Conservation (phyloP, 768 basidiomycete species). For the Coprinopsis sp. region DNA sequence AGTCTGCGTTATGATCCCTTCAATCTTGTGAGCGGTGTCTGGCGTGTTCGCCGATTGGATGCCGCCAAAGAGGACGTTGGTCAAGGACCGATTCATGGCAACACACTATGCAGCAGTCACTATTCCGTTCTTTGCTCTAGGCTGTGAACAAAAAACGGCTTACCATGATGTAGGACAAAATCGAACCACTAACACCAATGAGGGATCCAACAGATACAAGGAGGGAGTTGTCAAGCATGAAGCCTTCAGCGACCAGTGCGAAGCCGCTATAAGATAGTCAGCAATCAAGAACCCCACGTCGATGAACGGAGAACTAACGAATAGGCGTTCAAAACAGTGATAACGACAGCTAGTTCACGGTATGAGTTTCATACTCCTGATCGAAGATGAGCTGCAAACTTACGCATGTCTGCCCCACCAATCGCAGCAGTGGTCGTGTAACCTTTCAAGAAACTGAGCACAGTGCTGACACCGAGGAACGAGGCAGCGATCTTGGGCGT, state of each 20-base stretch:
- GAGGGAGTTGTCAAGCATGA: constrained; percentile 86
- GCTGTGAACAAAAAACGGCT: constrained; percentile 13
- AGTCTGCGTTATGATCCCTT: constrained; percentile 75
- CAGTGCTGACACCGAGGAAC: constrained; percentile 67
- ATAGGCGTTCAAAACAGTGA: constrained; percentile 87
- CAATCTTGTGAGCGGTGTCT: constrained; percentile 72
- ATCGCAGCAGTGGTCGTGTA: constrained; percentile 89
- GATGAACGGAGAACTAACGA: constrained; percentile 37
- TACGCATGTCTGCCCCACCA: constrained; percentile 92
- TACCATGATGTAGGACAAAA: constrained; percentile 91
- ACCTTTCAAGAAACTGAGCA: constrained; percentile 81
- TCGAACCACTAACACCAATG: constrained; percentile 88
- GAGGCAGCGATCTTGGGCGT: constrained; percentile 74
- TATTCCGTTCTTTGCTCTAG: neutral
- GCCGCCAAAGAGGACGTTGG: constrained; percentile 88
- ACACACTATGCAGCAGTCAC: constrained; percentile 55
- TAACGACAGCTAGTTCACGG: constrained; percentile 64
- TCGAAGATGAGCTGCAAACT: constrained; percentile 23
- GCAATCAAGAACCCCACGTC: neutral
- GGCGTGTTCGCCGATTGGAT: constrained; percentile 52
- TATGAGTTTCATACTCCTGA: constrained; percentile 10
- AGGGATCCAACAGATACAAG: constrained; percentile 80
- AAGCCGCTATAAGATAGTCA: constrained; percentile 49
- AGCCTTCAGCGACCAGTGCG: constrained; percentile 87
- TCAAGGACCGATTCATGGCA: constrained; percentile 85